Conservation (phyloP, 768 basidiomycete genomes). For the Hygrophoropsis aurantiaca region DNA sequence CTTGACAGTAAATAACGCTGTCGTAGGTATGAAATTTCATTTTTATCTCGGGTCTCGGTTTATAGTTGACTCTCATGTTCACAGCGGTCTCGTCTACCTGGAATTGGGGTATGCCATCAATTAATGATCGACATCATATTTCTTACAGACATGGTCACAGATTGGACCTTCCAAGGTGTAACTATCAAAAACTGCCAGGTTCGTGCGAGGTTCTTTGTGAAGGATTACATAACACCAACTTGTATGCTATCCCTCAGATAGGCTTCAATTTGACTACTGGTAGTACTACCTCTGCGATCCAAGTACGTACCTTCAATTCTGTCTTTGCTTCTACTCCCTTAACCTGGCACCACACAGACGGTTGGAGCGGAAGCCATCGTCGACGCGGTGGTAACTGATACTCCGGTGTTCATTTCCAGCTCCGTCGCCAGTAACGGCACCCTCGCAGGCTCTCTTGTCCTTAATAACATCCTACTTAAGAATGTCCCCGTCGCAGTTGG, state of each 20-base stretch:
- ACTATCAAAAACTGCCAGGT: slow-evolving; percentile 31
- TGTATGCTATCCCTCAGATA: slow-evolving; percentile 8
- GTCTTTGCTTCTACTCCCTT: neutral
- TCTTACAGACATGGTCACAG: slow-evolving; percentile 2
- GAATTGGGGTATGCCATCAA: slow-evolving; percentile 31
- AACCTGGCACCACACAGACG: slow-evolving; percentile 16
- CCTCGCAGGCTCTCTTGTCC: slow-evolving; percentile 29
- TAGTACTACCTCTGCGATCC: slow-evolving; percentile 4
- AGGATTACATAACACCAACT: neutral
- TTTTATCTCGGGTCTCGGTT: neutral
- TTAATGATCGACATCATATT: neutral
- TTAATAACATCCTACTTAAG: slow-evolving; percentile 33
- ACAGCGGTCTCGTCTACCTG: slow-evolving; percentile 25
- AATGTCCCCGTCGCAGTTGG: slow-evolving; percentile 42
- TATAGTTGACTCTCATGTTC: neutral
- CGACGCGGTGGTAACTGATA: slow-evolving; percentile 30
- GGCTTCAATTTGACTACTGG: slow-evolving; percentile 28
- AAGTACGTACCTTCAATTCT: slow-evolving; percentile 1
- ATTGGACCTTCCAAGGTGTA: slow-evolving; percentile 35
- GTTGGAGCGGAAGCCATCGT: slow-evolving; percentile 31
- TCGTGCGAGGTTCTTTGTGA: neutral
- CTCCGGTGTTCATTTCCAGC: slow-evolving; percentile 29
- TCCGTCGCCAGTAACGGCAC: slow-evolving; percentile 18
- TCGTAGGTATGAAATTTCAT: slow-evolving; percentile 13
- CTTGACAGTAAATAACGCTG: slow-evolving; percentile 54